These are phyloP conservation scores for Carex scoparia DNA, from an alignment of 176 grass and related monocot species.

Conservation along the genomic window DNA sequence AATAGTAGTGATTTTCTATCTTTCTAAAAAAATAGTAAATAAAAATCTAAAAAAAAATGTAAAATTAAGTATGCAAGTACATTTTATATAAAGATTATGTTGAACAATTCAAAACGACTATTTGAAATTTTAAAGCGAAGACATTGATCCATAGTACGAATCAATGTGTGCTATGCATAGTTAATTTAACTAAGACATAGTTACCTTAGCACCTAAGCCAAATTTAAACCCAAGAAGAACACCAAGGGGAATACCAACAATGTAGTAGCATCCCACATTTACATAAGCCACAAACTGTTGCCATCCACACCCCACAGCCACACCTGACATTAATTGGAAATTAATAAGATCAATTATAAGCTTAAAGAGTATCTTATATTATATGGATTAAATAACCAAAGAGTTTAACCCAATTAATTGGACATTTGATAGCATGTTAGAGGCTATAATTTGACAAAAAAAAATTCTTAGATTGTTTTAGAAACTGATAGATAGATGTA, in stretches of 20 bases:
- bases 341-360: background rate
- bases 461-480: background rate
- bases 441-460: background rate
- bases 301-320: conserved; percentile 65
- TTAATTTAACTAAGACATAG: background rate
- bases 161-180: too few species aligned
- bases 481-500: background rate
- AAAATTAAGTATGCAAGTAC: too few species aligned
- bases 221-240: conserved; percentile 48
- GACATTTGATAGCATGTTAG: background rate
- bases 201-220: conserved; percentile 45
- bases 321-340: conserved; percentile 24
- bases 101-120: too few species aligned
- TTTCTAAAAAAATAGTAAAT: too few species aligned
- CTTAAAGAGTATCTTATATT: background rate
- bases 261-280: conserved; percentile 61
- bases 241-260: conserved; percentile 44
- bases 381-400: background rate
- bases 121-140: too few species aligned
- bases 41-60: too few species aligned
- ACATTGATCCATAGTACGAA: too few species aligned
- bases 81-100: too few species aligned
- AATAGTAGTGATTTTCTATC: too few species aligned
- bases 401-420: background rate
- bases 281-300: conserved; percentile 64